A percentile compares a stretch with the other conserved stretches of the same genome.
Conservation (phyloP, 306 rosid species). For the Cucurbita ficifolia region DNA sequence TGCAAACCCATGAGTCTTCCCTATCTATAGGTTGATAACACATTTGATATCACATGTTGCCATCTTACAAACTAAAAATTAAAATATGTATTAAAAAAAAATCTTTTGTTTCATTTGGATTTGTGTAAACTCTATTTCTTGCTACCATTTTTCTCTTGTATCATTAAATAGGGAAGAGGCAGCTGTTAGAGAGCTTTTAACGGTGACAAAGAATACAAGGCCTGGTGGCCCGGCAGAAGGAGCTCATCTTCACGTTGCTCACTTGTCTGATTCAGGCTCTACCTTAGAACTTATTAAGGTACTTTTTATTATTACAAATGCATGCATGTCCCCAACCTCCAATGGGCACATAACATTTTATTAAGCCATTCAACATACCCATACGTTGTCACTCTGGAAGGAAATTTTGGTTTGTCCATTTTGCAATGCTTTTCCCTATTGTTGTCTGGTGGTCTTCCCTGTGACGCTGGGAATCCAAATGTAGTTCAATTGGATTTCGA, state of each 20-base stretch:
- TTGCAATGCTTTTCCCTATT: background rate
- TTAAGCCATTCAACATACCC: background rate
- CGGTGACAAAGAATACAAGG: slow-evolving; percentile 57
- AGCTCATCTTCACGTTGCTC: slow-evolving; percentile 90
- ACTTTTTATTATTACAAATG: background rate
- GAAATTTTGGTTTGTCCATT: background rate
- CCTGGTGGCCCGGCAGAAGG: slow-evolving; percentile 68
- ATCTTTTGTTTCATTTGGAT: background rate
- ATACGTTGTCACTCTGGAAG: background rate
- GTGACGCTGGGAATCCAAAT: background rate
- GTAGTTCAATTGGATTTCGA: background rate
- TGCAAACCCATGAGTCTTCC: background rate
- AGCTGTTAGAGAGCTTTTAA: slow-evolving; percentile 62
- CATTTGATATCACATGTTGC: background rate
- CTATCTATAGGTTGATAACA: background rate
- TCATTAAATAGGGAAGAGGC: slow-evolving; percentile 72
- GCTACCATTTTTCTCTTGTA: slow-evolving; percentile 2
- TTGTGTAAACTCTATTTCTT: background rate
- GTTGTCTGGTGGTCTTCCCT: background rate
- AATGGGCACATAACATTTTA: background rate
- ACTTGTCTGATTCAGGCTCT: slow-evolving; percentile 78
- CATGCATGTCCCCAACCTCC: background rate
- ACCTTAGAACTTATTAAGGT: slow-evolving; percentile 83
- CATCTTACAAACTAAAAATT: background rate
- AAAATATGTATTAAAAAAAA: background rate